These are phyloP conservation scores for Pouteria glomerata DNA, from an alignment of 148 eudicot species.

Conservation along the genomic window DNA sequence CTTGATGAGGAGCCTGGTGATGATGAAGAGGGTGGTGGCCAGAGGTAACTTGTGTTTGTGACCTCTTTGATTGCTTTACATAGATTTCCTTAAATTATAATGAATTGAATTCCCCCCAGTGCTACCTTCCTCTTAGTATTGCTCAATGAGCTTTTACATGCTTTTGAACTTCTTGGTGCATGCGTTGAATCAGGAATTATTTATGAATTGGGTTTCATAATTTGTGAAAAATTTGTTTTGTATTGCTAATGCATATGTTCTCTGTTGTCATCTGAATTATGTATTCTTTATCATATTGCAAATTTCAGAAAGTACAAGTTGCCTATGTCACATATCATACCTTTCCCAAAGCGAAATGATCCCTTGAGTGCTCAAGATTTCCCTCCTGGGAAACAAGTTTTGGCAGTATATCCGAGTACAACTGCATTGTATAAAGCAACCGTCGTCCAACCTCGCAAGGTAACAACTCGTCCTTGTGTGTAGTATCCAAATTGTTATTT, in stretches of 20 bases:
- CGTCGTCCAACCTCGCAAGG: slow-evolving; percentile 86
- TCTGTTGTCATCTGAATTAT: background rate
- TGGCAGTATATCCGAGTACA: slow-evolving; percentile 95
- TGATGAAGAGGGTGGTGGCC: slow-evolving; percentile 85
- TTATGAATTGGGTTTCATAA: too few species aligned
- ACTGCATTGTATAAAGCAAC: slow-evolving; percentile 97
- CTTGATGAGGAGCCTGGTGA: slow-evolving; percentile 96
- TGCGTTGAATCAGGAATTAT: too few species aligned
- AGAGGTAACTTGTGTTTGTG: slow-evolving; percentile 55
- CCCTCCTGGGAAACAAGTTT: slow-evolving; percentile 71
- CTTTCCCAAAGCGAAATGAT: slow-evolving; percentile 82
- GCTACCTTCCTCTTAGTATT: too few species aligned
- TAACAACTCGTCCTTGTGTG: slow-evolving; percentile 14
- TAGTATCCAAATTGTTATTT: background rate
- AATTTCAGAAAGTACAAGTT: slow-evolving; percentile 74
- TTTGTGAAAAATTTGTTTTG: too few species aligned
- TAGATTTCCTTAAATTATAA: background rate
- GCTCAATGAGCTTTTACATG: too few species aligned
- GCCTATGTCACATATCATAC: slow-evolving; percentile 75
- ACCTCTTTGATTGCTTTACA: background rate
- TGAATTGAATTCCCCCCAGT: background rate
- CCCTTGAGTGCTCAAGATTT: slow-evolving; percentile 65
- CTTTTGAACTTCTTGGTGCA: too few species aligned
- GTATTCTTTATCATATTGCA: slow-evolving; percentile 1
- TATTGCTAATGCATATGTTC: too few species aligned